Base-by-base conservation (phyloP, 2,329 filamentous ascomycete species). In the Pseudogymnoascus sp. region DNA sequence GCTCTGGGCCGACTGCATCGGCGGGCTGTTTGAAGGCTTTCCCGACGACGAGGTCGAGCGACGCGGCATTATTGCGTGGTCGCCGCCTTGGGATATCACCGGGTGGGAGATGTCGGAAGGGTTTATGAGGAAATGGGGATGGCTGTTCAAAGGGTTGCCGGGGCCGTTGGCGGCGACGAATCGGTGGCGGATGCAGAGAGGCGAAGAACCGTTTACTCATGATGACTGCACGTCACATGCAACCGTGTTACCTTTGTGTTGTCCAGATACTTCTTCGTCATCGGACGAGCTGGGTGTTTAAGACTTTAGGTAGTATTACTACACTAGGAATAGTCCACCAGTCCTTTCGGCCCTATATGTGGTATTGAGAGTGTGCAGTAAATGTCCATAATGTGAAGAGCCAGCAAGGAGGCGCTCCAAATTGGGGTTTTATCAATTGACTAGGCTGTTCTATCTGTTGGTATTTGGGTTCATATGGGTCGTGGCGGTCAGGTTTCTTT, bases 21-120 rank as follows among this genome's bases (percentile, higher is more conserved):
- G 77, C 2, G 77, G 76, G 0, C 66, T 80, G 18, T 80, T 71
- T 66, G 76, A 80, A 65, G 77, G 77, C 5, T 78, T 77, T 64
- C 76, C 76, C 1, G 75, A 77, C 60, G 72, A 76, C 37, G 77
- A 79, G 67, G 64, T 79, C 38, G 72, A 75, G 68, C 69, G 71
- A 34, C 72, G 74, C 14, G 77, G 77, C 25, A 69, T 79, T 3
- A 71, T 80, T 63, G 77, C 75, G 7, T 80, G 78, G 78, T 73
- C 69, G 34, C 73, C 74, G 34, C 75, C 76, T 5, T 78, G 75
- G 76, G 70, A 76, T 37, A 69, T 75, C 23, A 65, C 66, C 1
- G 75, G 76, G 1, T 78, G 75, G 76, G 77, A 78, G 69, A 70
- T 78, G 68, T 75, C 76, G 11, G 72, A 77, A 65, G 76, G 75